These are phyloP conservation scores for Xanthoceras sorbifolium DNA, from an alignment of 345 rosid genomes.

Conservation along the genomic window DNA sequence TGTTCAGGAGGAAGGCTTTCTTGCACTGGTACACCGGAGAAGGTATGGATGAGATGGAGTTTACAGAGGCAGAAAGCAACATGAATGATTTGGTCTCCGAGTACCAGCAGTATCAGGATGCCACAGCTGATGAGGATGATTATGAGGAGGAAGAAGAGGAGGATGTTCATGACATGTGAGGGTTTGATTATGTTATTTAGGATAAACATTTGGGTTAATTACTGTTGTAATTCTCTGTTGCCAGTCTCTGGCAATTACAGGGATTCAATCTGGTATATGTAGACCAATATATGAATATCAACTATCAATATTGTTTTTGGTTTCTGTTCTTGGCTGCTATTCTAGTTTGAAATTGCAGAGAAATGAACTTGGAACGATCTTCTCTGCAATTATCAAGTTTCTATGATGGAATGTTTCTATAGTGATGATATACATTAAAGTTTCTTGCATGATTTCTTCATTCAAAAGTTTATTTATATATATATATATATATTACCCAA, in stretches of 20 bases:
- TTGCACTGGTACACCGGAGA: slow-evolving; percentile 72
- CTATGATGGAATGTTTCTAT: background rate
- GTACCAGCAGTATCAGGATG: slow-evolving; percentile 61
- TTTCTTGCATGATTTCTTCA: too few relatives aligned
- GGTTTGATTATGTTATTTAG: too few relatives aligned
- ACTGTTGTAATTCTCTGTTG: slow-evolving; percentile 17
- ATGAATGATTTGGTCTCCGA: slow-evolving; percentile 58
- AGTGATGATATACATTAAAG: too few relatives aligned
- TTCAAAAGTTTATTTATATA: too few relatives aligned
- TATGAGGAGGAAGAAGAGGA: slow-evolving; percentile 46
- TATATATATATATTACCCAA: too few relatives aligned
- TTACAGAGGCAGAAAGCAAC: slow-evolving; percentile 61
- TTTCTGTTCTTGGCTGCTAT: background rate
- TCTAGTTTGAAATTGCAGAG: background rate
- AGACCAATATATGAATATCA: slow-evolving; percentile 18
- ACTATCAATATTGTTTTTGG: background rate
- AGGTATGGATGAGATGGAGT: slow-evolving; percentile 80
- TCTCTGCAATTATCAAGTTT: background rate
- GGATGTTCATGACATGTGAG: slow-evolving; percentile 30
- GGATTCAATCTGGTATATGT: slow-evolving; percentile 8
- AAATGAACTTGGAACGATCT: too few relatives aligned
- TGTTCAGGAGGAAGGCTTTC: slow-evolving; percentile 82
- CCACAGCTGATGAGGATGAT: slow-evolving; percentile 46
- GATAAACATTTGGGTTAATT: background rate
- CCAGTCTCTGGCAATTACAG: slow-evolving; percentile 29